phyloP scores from a whole-genome alignment of 768 basidiomycete species.

The Suillus decipiens region DNA sequence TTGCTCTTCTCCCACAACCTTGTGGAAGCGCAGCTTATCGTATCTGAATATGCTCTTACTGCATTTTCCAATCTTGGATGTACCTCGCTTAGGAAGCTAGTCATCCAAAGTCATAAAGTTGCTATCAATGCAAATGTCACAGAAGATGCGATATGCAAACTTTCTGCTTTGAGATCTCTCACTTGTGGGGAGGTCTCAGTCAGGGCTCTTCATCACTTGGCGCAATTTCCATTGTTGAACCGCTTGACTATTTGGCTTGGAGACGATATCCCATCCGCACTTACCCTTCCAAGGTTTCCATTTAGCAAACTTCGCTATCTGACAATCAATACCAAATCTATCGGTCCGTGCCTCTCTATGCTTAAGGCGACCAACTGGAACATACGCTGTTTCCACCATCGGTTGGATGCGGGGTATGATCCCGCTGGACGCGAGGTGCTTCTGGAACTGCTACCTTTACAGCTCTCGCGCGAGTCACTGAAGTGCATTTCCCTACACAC shows the following conservation, averaged over 20 bases:
- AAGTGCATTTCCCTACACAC: constrained; percentile 5
- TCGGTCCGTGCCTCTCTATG: constrained; percentile 4
- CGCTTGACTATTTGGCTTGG: constrained; percentile 1
- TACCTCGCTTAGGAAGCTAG: constrained; percentile 1
- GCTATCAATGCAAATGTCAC: constrained; percentile 3
- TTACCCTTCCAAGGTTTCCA: neutral
- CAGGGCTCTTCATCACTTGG: constrained; percentile 1
- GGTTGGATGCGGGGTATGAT: constrained; percentile 9
- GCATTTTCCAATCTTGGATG: constrained; percentile 1
- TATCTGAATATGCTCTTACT: constrained; percentile 3
- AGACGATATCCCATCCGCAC: neutral
- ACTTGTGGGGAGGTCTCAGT: neutral
- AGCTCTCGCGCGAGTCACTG: constrained; percentile 3
- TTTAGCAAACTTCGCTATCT: constrained; percentile 7
- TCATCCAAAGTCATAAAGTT: neutral
- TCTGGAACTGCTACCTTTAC: neutral
- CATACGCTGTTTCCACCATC: constrained; percentile 11
- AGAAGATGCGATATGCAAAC: neutral
- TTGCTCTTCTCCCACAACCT: constrained; percentile 22
- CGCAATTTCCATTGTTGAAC: constrained; percentile 6
- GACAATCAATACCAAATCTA: constrained; percentile 3
- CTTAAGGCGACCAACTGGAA: constrained; percentile 7
- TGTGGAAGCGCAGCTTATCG: neutral
- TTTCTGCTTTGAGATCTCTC: constrained; percentile 1
- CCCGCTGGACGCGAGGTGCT: constrained; percentile 2